These are phyloP conservation scores for Fusarium agapanthi DNA, from an alignment of 2,329 filamentous ascomycete species.

Conservation along the genomic window DNA sequence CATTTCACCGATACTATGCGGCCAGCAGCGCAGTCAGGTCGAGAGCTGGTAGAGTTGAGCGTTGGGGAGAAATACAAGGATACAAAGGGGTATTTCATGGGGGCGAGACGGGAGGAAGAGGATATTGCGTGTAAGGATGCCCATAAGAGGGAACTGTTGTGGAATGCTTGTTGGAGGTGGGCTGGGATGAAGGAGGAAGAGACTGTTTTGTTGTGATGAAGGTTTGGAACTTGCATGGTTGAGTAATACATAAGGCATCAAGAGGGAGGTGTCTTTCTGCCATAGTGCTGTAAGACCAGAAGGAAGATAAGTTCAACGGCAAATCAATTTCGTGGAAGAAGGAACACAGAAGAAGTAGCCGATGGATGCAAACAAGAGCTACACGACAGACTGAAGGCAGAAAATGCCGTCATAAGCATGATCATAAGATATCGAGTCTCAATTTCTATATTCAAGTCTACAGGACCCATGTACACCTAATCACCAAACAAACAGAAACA, in stretches of 20 bases:
- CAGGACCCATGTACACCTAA: neutral
- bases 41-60: constrained; percentile 21
- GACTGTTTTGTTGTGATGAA: neutral
- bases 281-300: neutral
- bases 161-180: constrained; percentile 35
- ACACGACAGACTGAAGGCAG: too few species aligned
- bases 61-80: constrained; percentile 12
- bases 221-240: neutral
- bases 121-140: constrained; percentile 1
- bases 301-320: neutral
- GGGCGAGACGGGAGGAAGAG: neutral
- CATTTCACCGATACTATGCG: constrained; percentile 16
- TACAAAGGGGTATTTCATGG: constrained; percentile 17
- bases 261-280: neutral
- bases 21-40: constrained; percentile 17
- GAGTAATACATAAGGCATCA: neutral
- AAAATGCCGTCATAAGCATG: too few species aligned
- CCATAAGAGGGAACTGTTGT: neutral
- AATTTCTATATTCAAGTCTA: constrained; percentile 1
- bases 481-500: neutral
- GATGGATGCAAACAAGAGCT: too few species aligned
- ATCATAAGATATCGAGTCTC: neutral
- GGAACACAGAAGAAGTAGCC: neutral
- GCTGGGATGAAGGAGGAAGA: constrained; percentile 7
- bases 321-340: neutral